Evolutionary conservation across 75 land plant species (phyloP).

Genomic region (Cupressus sempervirens): DNA sequence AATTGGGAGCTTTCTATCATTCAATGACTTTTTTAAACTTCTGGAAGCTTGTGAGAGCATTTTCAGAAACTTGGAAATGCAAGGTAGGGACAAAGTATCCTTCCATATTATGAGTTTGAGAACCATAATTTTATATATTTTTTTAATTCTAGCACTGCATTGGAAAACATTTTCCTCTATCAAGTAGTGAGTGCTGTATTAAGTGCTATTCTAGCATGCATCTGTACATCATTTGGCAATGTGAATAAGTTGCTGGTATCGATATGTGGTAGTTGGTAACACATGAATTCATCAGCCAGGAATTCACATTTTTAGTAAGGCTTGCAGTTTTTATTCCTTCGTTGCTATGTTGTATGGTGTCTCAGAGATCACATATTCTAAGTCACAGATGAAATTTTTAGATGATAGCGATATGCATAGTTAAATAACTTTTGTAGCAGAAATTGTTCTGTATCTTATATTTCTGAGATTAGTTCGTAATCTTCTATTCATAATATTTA

Average conservation of each 20-base stretch:
- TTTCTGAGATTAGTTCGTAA: not conserved
- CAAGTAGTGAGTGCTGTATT: not conserved
- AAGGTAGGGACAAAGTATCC: not conserved
- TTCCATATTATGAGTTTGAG: not conserved
- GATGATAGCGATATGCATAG: not conserved
- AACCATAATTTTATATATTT: not conserved
- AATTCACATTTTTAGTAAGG: not conserved
- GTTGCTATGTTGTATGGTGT: not conserved
- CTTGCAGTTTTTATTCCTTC: not conserved
- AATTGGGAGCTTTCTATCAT: conserved; percentile 1
- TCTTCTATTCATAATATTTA: not conserved
- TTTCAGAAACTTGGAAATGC: conserved; percentile 1
- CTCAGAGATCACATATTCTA: not conserved
- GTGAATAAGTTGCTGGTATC: not conserved
- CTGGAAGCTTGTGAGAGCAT: conserved; percentile 1
- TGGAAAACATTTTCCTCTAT: not conserved
- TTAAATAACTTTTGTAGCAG: not conserved
- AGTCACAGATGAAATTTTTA: not conserved
- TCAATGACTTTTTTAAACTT: conserved; percentile 1
- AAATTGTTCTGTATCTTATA: not conserved
- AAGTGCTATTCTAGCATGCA: not conserved
- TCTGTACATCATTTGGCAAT: not conserved
- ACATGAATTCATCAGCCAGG: not conserved
- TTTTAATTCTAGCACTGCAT: not conserved
- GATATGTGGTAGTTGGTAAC: no score